Base-by-base conservation (phyloP, 805 yeast species). In the Saccharomyces paradoxus region DNA sequence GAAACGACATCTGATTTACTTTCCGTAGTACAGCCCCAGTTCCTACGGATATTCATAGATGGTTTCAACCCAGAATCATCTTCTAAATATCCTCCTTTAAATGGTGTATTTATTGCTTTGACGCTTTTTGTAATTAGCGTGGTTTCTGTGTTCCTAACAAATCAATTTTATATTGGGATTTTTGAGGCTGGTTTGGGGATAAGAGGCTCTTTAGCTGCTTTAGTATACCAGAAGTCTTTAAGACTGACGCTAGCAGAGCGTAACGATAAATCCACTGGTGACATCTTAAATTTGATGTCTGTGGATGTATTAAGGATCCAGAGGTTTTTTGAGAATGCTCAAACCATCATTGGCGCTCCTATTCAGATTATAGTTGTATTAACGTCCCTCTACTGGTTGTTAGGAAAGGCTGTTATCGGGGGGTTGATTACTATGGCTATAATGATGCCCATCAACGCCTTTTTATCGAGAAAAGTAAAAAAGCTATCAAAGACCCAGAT, bases 221-320 rank as follows among this genome's bases (percentile, higher is more conserved):
- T 87, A 58, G 73, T 89, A 24, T 89, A 85, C 66, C 79, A 81
- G 49, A 90, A 90, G 68, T 77, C 94, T 0, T 74, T 90, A 55
- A 74, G 68, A 21, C 71, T 90, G n/a, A 83, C 95, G 2, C 78
- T 82, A 7, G 83, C 82, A 50, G 81, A 89, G 7, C 78, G 84
- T 56, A 76, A 77, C 31, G 75, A 77, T 17, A 73, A 79, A 59
- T 71, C 89, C 1, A 79, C 91, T 1, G 96, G 96, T 60, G 95
- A 88, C 59, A 86, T 89, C 52, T 78, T 89, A 59, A 89, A 87
- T 63, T 75, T 85, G 63, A 79, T 87, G 76, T 81, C 94, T 21
- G 91, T 87, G 31, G 97, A 89, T 72, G 82, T 87, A 12, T 72
- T 73, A 50, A 75, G 86, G 57, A 72, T 89, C 29, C 87, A 83